Conservation (phyloP, 257 asterid genomes). For the Primulina huaijiensis region DNA sequence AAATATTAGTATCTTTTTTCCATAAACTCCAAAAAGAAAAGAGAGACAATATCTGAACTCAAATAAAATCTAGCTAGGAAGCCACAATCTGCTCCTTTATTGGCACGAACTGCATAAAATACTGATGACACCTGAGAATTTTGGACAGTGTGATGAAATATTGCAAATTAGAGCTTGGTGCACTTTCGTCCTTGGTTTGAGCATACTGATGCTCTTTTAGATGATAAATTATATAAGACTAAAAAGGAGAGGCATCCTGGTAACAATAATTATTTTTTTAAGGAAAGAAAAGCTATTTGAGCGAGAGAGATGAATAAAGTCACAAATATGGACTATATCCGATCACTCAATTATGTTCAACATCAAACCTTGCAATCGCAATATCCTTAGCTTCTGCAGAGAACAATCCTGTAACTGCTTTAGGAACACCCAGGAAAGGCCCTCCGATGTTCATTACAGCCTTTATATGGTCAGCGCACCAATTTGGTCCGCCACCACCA, state of each 20-base stretch:
- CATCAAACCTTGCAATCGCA: constrained; percentile 65
- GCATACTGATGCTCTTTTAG: not conserved
- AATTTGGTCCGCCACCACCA: constrained; percentile 81
- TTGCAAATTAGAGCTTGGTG: constrained; percentile 2
- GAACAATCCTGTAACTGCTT: constrained; percentile 66
- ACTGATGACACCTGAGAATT: not conserved
- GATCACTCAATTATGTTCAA: constrained; percentile 20
- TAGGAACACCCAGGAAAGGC: constrained; percentile 83
- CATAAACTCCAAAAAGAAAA: not conserved
- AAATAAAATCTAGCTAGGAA: not conserved
- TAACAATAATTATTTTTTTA: constrained; percentile 2
- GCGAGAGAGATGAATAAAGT: constrained; percentile 11
- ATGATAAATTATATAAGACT: not conserved
- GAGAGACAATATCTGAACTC: not conserved
- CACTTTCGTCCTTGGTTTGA: constrained; percentile 2
- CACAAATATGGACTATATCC: constrained; percentile 12
- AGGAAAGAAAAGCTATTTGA: not conserved
- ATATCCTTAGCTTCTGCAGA: constrained; percentile 85
- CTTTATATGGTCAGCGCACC: constrained; percentile 80
- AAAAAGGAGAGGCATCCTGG: not conserved
- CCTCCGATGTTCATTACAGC: constrained; percentile 82
- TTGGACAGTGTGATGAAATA: not conserved
- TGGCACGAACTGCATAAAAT: not conserved
- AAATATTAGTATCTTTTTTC: not conserved
- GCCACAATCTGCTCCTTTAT: constrained; percentile 11